phyloP scores from a whole-genome alignment of 345 rosid genomes.

The Brassica carinata region DNA sequence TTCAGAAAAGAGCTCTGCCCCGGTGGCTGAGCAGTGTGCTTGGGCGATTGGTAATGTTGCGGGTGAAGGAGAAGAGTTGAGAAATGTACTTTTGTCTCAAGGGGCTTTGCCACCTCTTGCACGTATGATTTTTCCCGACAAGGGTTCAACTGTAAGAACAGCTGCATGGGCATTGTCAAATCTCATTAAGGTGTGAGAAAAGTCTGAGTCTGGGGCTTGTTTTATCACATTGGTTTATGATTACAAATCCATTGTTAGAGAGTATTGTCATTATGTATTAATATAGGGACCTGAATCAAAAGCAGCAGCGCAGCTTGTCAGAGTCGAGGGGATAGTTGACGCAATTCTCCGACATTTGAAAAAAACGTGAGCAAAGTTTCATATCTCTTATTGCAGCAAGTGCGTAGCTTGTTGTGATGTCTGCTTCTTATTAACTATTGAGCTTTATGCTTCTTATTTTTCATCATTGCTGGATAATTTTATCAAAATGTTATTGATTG shows the following conservation, averaged over 20 bases:
- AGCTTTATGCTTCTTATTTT: neutral
- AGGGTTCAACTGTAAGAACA: constrained; percentile 91
- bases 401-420: neutral
- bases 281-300: constrained; percentile 89
- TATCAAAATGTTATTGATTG: constrained; percentile 7
- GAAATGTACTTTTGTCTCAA: constrained; percentile 83
- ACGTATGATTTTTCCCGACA: constrained; percentile 90
- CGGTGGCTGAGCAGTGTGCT: constrained; percentile 96
- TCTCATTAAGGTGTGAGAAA: constrained; percentile 73
- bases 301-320: constrained; percentile 80
- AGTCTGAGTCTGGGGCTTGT: constrained; percentile 8
- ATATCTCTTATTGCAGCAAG: neutral
- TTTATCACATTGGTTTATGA: constrained; percentile 16
- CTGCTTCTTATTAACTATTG: neutral
- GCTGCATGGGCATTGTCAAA: constrained; percentile 99
- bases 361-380: constrained; percentile 64
- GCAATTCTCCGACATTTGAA: constrained; percentile 83
- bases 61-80: constrained; percentile 93
- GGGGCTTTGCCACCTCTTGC: constrained; percentile 92
- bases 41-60: constrained; percentile 99
- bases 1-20: constrained; percentile 83
- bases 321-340: constrained; percentile 71
- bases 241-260: constrained; percentile 35
- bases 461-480: neutral
- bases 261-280: constrained; percentile 39